phyloP scores from a whole-genome alignment of 2,329 filamentous ascomycete species.

The Penicillium hordei region DNA sequence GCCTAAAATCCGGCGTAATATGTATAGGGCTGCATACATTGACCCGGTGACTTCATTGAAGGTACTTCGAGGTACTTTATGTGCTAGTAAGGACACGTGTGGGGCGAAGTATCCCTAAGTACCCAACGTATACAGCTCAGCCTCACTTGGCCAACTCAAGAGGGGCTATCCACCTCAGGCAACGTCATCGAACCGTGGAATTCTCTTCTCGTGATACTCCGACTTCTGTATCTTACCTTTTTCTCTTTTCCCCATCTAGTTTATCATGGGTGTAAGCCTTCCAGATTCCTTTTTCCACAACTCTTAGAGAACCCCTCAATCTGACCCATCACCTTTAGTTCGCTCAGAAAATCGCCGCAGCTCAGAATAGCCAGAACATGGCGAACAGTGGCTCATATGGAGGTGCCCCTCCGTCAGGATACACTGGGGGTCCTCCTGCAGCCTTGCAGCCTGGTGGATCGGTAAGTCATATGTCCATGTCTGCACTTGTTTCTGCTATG shows the following conservation, averaged over 20 bases:
- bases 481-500: slow-evolving; percentile 4
- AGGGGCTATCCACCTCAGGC: slow-evolving; percentile 9
- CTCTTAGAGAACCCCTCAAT: not conserved
- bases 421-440: slow-evolving; percentile 40
- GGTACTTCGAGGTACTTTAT: not conserved
- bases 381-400: slow-evolving; percentile 32
- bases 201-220: slow-evolving; percentile 6
- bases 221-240: not conserved
- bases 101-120: not conserved
- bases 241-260: not conserved
- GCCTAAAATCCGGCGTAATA: too few species aligned
- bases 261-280: slow-evolving; percentile 11
- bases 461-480: slow-evolving; percentile 47
- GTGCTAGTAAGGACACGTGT: not conserved
- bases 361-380: slow-evolving; percentile 29
- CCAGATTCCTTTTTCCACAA: not conserved
- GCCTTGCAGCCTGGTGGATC: slow-evolving; percentile 44
- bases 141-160: not conserved
- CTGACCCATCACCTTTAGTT: slow-evolving; percentile 29
- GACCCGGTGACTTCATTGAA: not conserved
- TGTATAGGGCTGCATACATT: not conserved
- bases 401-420: slow-evolving; percentile 39
- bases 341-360: slow-evolving; percentile 42
- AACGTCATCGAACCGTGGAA: slow-evolving; percentile 6
- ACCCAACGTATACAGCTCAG: slow-evolving; percentile 4